phyloP scores from a whole-genome alignment of 495 filamentous ascomycete species.

The Lentithecium fluviatile region DNA sequence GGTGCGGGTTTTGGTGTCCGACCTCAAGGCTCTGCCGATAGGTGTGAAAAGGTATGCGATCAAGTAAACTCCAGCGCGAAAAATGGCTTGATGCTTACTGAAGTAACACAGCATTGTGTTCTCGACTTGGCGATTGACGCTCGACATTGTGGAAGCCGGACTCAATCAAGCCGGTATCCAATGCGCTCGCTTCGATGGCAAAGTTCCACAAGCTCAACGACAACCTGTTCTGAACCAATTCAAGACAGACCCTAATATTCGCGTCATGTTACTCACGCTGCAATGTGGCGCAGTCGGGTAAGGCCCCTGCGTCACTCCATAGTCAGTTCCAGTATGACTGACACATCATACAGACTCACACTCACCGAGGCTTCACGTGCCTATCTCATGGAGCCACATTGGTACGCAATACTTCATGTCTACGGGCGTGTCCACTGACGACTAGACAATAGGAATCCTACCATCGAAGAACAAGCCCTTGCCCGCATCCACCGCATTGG shows the following conservation, averaged over 20 bases:
- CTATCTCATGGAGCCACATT: constrained; percentile 33
- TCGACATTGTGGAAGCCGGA: constrained; percentile 44
- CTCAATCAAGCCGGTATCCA: constrained; percentile 40
- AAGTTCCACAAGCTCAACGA: constrained; percentile 33
- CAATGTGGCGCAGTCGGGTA: constrained; percentile 24
- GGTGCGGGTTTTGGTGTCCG: constrained; percentile 3
- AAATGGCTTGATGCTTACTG: not conserved
- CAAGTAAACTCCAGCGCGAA: not conserved
- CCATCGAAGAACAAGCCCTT: constrained; percentile 31
- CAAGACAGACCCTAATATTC: constrained; percentile 12
- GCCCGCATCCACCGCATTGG: constrained; percentile 29
- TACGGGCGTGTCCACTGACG: too few species aligned
- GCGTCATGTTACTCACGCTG: constrained; percentile 29
- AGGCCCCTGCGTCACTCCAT: not conserved
- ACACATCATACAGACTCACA: constrained; percentile 2
- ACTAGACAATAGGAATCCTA: constrained; percentile 21
- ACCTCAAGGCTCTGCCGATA: constrained; percentile 1
- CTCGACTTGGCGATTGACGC: constrained; percentile 48
- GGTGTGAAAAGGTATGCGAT: constrained; percentile 17
- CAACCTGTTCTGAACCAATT: constrained; percentile 19
- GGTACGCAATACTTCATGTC: too few species aligned
- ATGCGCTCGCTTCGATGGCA: constrained; percentile 49
- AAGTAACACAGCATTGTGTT: constrained; percentile 43
- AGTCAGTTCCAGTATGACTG: not conserved
- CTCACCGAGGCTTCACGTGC: constrained; percentile 30